These are phyloP conservation scores for Pythium sukuiense DNA, from an alignment of 352 stramenopile genomes.

Conservation along the genomic window DNA sequence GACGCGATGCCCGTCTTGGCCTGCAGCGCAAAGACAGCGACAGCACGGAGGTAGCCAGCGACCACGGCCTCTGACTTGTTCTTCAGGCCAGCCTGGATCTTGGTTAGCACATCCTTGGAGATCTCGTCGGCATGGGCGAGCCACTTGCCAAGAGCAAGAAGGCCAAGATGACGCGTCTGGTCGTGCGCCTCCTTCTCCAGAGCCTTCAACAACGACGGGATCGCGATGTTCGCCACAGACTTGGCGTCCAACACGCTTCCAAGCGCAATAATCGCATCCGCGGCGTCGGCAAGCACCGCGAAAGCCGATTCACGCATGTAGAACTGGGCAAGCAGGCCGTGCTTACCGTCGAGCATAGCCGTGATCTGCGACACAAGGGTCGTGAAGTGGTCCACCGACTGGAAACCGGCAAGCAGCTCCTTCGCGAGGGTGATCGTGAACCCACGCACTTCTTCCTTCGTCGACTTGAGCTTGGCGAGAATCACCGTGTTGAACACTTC, in stretches of 20 bases:
- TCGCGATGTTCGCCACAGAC: slow-evolving; percentile 44
- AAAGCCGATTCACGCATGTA: slow-evolving; percentile 82
- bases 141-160: slow-evolving; percentile 79
- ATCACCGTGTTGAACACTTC: slow-evolving; percentile 73
- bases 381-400: slow-evolving; percentile 50
- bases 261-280: slow-evolving; percentile 31
- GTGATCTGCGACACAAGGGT: slow-evolving; percentile 56
- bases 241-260: slow-evolving; percentile 34
- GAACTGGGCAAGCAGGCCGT: slow-evolving; percentile 86
- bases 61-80: slow-evolving; percentile 77
- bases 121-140: slow-evolving; percentile 58
- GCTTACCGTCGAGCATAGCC: slow-evolving; percentile 73
- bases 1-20: slow-evolving; percentile 30
- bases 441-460: slow-evolving; percentile 77
- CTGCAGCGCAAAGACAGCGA: slow-evolving; percentile 48
- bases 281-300: slow-evolving; percentile 59
- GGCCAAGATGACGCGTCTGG: slow-evolving; percentile 65
- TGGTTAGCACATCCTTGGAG: slow-evolving; percentile 35
- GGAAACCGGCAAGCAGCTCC: slow-evolving; percentile 53
- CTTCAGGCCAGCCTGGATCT: slow-evolving; percentile 56
- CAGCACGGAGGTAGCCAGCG: slow-evolving; percentile 56
- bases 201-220: slow-evolving; percentile 65
- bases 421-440: slow-evolving; percentile 50
- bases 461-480: slow-evolving; percentile 71
- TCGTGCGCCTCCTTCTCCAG: slow-evolving; percentile 85